Conservation (phyloP, 2,329 filamentous ascomycete genomes). For the Fusarium setosum region DNA sequence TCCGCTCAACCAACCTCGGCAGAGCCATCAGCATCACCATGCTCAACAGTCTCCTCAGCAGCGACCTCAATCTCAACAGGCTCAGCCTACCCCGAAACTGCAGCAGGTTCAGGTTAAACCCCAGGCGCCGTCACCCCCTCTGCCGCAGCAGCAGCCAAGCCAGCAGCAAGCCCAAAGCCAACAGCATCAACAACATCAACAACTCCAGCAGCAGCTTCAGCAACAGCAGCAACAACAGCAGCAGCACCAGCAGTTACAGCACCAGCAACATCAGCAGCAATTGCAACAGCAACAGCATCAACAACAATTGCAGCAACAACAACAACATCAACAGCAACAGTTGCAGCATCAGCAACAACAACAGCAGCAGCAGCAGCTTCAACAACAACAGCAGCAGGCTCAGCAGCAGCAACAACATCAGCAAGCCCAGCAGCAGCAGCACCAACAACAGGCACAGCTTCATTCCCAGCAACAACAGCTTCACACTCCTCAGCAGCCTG, state of each 20-base stretch:
- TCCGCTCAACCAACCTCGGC: conserved; percentile 41
- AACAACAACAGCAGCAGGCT: conserved; percentile 42
- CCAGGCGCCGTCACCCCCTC: conserved; percentile 47
- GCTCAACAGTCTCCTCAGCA: conserved; percentile 47
- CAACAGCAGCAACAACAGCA: conserved; percentile 51
- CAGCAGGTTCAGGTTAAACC: conserved; percentile 48
- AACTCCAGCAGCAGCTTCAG: conserved; percentile 43
- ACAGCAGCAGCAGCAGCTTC: conserved; percentile 40
- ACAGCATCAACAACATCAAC: conserved; percentile 40
- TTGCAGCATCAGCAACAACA: conserved; percentile 44
- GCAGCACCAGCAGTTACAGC: conserved; percentile 41
- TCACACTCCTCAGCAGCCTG: conserved; percentile 47
- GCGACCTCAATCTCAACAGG: conserved; percentile 53
- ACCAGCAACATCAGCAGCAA: conserved; percentile 45
- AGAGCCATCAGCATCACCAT: conserved; percentile 42
- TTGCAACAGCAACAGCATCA: conserved; percentile 39
- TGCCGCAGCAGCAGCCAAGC: conserved; percentile 44
- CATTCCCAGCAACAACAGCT: conserved; percentile 43
- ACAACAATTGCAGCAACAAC: conserved; percentile 46
- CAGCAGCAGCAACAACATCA: conserved; percentile 39
- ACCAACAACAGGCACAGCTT: conserved; percentile 41
- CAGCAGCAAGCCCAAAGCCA: conserved; percentile 40
- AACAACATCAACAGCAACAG: conserved; percentile 43
- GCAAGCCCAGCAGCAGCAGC: conserved; percentile 44
- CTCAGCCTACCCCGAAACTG: conserved; percentile 45